phyloP scores from a whole-genome alignment of 2,329 filamentous ascomycete genomes.

The Curvularia hawaiiensis region DNA sequence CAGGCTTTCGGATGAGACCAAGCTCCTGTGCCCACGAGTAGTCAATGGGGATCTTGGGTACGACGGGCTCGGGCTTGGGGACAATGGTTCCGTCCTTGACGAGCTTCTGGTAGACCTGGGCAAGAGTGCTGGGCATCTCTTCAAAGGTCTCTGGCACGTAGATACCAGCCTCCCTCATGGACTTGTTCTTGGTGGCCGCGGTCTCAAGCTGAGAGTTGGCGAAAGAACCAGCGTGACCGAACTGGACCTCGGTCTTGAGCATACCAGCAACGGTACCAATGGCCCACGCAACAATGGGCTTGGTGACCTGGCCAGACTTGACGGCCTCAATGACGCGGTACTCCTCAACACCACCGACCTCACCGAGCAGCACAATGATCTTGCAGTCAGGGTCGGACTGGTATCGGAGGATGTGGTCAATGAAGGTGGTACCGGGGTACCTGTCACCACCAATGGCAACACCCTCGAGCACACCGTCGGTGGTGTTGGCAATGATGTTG shows the following conservation, averaged over 20 bases:
- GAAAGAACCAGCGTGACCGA: constrained; percentile 97
- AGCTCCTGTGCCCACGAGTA: constrained; percentile 99
- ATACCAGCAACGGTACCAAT: constrained; percentile 99
- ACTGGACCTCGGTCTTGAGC: constrained; percentile 99
- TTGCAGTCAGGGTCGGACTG: constrained; percentile 97
- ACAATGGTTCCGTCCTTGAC: constrained; percentile 84
- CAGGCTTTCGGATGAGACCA: constrained; percentile 98
- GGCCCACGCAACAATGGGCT: constrained; percentile 98
- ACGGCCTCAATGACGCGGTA: constrained; percentile 99
- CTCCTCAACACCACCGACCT: constrained; percentile 99
- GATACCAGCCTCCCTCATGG: constrained; percentile 94
- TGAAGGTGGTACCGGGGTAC: constrained; percentile 98
- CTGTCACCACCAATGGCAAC: constrained; percentile 99
- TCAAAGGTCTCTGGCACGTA: constrained; percentile 95
- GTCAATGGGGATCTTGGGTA: constrained; percentile 99
- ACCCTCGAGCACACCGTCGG: constrained; percentile 98
- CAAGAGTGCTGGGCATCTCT: constrained; percentile 81
- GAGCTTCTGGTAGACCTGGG: constrained; percentile 84
- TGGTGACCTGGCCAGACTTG: constrained; percentile 91
- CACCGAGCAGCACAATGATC: constrained; percentile 92
- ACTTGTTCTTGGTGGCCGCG: constrained; percentile 93
- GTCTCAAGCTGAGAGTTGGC: constrained; percentile 99
- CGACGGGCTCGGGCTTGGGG: constrained; percentile 84
- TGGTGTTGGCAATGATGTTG: constrained; percentile 97
- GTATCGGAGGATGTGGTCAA: constrained; percentile 96